Percentiles rank a stretch among this genome's conserved stretches.
These are phyloP conservation scores for Aspergillus conjunctus DNA, from an alignment of 495 filamentous ascomycete species.

Conservation along the genomic window DNA sequence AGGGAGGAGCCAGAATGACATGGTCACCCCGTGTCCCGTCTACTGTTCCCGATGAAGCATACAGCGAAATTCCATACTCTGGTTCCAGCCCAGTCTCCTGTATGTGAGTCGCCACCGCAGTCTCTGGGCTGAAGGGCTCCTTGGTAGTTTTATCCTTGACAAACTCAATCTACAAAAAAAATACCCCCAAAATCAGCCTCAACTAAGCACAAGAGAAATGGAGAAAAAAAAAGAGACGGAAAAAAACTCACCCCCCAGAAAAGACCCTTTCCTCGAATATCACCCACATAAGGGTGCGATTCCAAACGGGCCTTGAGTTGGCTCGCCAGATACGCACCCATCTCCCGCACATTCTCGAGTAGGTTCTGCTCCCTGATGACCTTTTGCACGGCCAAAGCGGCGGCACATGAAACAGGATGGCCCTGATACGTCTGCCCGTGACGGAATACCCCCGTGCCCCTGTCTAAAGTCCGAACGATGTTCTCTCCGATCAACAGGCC, in stretches of 20 bases:
- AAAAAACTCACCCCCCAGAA: constrained; percentile 55
- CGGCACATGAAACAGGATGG: constrained; percentile 59
- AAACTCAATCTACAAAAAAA: constrained; percentile 54
- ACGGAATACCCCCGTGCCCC: constrained; percentile 55
- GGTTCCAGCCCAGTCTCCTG: constrained; percentile 53
- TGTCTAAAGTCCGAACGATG: constrained; percentile 56
- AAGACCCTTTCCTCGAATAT: constrained; percentile 59
- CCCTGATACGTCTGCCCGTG: constrained; percentile 65
- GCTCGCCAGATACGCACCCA: constrained; percentile 49
- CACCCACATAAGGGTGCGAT: constrained; percentile 49
- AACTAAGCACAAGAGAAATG: neutral
- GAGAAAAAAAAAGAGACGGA: neutral
- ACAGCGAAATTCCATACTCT: constrained; percentile 65
- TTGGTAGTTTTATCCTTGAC: constrained; percentile 59
- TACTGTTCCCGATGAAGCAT: constrained; percentile 67
- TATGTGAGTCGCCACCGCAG: constrained; percentile 47
- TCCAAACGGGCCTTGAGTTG: constrained; percentile 38
- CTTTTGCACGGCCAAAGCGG: constrained; percentile 57
- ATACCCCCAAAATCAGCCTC: constrained; percentile 8
- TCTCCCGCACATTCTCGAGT: constrained; percentile 48
- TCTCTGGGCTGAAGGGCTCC: constrained; percentile 49
- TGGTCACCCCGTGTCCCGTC: constrained; percentile 74
- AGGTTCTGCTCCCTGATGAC: constrained; percentile 51
- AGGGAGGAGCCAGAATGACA: constrained; percentile 74
- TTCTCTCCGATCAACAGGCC: constrained; percentile 57